These are phyloP conservation scores for Trichoderma cornu-damae DNA, from an alignment of 2,329 filamentous ascomycete species.

Conservation along the genomic window DNA sequence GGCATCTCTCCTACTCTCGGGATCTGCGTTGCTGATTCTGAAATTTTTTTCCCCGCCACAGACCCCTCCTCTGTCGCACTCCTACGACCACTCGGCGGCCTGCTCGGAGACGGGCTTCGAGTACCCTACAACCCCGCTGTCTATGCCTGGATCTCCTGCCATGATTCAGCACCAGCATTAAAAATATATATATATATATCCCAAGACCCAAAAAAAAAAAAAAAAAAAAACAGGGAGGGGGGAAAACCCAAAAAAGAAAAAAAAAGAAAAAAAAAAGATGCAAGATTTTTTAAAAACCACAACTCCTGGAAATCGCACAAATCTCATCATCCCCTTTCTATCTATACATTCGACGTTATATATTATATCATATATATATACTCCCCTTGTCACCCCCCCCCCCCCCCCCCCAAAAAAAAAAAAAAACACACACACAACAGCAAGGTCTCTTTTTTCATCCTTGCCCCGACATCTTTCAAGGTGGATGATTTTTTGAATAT, in stretches of 20 bases:
- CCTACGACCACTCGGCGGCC: slow-evolving; percentile 61
- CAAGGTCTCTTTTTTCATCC: too few relatives aligned
- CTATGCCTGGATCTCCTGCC: slow-evolving; percentile 65
- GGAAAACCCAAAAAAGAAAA: neutral
- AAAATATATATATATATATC: too few relatives aligned
- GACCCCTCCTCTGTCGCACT: slow-evolving; percentile 74
- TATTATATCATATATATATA: neutral
- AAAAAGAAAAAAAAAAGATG: neutral
- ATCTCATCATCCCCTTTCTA: slow-evolving; percentile 2
- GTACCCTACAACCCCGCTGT: slow-evolving; percentile 65
- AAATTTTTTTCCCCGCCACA: too few relatives aligned
- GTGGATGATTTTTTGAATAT: slow-evolving; percentile 12
- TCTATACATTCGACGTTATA: slow-evolving; percentile 6
- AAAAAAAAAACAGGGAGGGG: neutral
- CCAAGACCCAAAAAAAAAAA: neutral
- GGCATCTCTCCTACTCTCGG: slow-evolving; percentile 40
- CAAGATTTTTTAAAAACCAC: neutral
- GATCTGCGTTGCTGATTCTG: slow-evolving; percentile 46
- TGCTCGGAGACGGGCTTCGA: slow-evolving; percentile 59
- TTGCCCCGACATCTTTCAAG: too few relatives aligned
- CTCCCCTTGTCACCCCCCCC: too few relatives aligned
- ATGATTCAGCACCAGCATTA: slow-evolving; percentile 33
- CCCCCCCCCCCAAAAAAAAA: neutral
- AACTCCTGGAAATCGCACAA: neutral
- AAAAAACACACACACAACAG: too few relatives aligned